Evolutionary conservation across 495 filamentous ascomycete genomes (phyloP).

Genomic region (Penicillium ochrochloron): DNA sequence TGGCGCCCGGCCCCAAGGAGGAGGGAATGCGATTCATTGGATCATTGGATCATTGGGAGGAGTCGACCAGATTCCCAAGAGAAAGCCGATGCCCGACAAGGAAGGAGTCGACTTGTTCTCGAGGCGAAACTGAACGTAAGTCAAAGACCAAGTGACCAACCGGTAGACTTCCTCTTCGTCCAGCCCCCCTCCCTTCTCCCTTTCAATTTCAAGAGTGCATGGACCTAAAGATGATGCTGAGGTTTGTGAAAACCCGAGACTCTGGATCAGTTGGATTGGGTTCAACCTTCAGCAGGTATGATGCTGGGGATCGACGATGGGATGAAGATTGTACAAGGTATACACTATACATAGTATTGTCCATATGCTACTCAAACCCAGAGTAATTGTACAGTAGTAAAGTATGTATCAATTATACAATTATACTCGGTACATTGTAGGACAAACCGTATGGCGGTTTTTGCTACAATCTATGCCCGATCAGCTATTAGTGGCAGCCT

Average conservation of each 20-base stretch:
- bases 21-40: not conserved
- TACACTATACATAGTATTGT: too few species aligned
- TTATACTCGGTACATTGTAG: not conserved
- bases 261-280: slow-evolving; percentile 8
- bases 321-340: too few species aligned
- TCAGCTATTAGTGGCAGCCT: slow-evolving; percentile 5
- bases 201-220: not conserved
- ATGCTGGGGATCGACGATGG: not conserved
- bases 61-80: not conserved
- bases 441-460: not conserved
- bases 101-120: not conserved
- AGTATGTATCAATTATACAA: too few species aligned
- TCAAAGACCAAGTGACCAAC: not conserved
- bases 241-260: not conserved
- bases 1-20: not conserved
- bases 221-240: not conserved
- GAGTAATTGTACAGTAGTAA: too few species aligned
- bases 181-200: not conserved
- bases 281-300: not conserved
- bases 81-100: not conserved
- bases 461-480: not conserved
- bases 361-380: too few species aligned
- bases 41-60: not conserved
- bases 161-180: not conserved
- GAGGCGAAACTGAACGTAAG: not conserved